phyloP scores from a whole-genome alignment of 1,284 basidiomycete genomes.

The Somion occarium region DNA sequence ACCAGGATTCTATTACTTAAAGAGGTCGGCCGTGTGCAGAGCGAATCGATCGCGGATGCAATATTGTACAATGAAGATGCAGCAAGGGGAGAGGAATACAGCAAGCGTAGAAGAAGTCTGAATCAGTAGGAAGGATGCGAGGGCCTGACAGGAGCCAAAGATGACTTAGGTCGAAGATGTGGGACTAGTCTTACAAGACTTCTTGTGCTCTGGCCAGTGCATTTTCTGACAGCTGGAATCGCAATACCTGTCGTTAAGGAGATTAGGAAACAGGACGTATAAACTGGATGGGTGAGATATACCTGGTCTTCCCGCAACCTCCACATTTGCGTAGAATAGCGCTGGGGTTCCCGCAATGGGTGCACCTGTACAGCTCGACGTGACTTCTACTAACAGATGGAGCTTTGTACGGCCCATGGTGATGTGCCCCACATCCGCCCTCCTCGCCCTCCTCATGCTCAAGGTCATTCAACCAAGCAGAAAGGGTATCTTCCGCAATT shows the following conservation, averaged over 20 bases:
- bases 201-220: slow-evolving; percentile 36
- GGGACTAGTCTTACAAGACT: slow-evolving; percentile 14
- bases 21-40: no score
- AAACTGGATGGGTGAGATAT: slow-evolving; percentile 2
- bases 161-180: no score
- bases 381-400: slow-evolving; percentile 26
- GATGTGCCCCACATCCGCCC: slow-evolving; percentile 22
- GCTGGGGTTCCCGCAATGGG: slow-evolving; percentile 53
- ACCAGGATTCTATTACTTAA: no score
- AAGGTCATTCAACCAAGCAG: slow-evolving; percentile 49
- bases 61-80: no score
- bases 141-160: no score
- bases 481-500: slow-evolving; percentile 48
- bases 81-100: no score
- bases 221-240: slow-evolving; percentile 44
- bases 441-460: slow-evolving; percentile 35
- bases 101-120: no score
- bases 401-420: background rate
- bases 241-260: slow-evolving; percentile 39
- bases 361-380: slow-evolving; percentile 45
- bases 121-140: no score
- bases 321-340: slow-evolving; percentile 45
- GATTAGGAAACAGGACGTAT: slow-evolving; percentile 16
- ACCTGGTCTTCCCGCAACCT: slow-evolving; percentile 29
- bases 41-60: no score